phyloP scores from a whole-genome alignment of 176 grass and related monocot species.

The Echinochloa phyllopogon region DNA sequence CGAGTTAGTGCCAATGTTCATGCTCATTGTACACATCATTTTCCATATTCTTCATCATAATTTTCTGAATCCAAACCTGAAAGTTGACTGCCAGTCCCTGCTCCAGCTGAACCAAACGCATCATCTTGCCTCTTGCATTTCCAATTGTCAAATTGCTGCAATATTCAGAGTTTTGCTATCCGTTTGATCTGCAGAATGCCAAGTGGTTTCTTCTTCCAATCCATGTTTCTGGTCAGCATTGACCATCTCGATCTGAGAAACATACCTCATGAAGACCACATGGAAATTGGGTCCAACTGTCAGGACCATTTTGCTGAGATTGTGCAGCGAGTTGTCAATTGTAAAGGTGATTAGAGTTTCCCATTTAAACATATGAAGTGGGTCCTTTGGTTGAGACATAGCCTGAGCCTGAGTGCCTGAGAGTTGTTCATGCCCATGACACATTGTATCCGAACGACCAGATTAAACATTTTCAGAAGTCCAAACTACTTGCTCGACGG shows the following conservation, averaged over 20 bases:
- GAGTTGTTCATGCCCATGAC: background rate
- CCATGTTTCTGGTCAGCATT: background rate
- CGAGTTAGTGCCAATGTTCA: background rate
- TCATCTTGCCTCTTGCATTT: no score
- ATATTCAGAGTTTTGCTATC: no score
- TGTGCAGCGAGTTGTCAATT: no score
- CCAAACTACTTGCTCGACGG: slow-evolving; percentile 14
- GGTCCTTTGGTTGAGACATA: background rate
- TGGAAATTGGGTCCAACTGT: background rate
- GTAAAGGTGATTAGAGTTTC: background rate
- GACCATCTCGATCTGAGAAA: background rate
- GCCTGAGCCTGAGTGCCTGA: background rate
- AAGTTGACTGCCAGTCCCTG: no score
- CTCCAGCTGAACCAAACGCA: no score
- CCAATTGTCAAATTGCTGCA: no score
- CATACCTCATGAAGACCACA: background rate
- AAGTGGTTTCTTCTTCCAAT: no score
- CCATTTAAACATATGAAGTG: background rate
- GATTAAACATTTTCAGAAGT: background rate
- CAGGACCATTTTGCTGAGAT: no score
- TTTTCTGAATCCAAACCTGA: no score
- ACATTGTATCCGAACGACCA: background rate
- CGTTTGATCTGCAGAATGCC: no score
- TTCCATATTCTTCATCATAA: no score
- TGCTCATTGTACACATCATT: no score